Evolutionary conservation across 2,329 filamentous ascomycete species (phyloP).

Genomic region (Cercospora berteroae): DNA sequence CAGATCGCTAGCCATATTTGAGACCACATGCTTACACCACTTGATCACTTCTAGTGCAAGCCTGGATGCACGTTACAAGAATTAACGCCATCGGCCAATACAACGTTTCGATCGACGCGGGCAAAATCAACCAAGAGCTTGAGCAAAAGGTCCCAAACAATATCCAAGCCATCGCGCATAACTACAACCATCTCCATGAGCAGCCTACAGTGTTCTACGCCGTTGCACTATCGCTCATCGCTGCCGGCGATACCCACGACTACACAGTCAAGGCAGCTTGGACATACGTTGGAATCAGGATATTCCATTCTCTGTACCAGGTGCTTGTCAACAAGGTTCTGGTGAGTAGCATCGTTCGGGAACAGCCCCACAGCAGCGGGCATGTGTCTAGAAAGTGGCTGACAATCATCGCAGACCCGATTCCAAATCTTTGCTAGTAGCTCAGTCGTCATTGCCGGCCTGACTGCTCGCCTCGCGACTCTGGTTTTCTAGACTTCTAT

Average conservation of each 20-base stretch:
- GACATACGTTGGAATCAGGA: constrained; percentile 43
- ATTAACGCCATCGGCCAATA: constrained; percentile 9
- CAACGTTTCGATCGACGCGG: constrained; percentile 8
- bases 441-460: constrained; percentile 1
- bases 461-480: background rate
- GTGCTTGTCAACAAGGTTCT: constrained; percentile 40
- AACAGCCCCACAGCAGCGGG: background rate
- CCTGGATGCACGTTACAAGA: constrained; percentile 8
- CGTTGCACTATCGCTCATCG: constrained; percentile 36
- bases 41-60: background rate
- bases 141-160: constrained; percentile 8
- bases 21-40: background rate
- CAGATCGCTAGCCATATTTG: background rate
- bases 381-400: background rate
- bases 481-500: background rate
- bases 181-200: constrained; percentile 27
- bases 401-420: background rate
- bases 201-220: constrained; percentile 44
- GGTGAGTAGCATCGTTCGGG: constrained; percentile 9
- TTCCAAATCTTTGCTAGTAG: constrained; percentile 8
- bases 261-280: constrained; percentile 39
- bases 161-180: constrained; percentile 17
- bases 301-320: constrained; percentile 45
- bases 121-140: constrained; percentile 7
- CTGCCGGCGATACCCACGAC: constrained; percentile 32